Conservation (phyloP, 768 basidiomycete genomes). For the Russula abietina region DNA sequence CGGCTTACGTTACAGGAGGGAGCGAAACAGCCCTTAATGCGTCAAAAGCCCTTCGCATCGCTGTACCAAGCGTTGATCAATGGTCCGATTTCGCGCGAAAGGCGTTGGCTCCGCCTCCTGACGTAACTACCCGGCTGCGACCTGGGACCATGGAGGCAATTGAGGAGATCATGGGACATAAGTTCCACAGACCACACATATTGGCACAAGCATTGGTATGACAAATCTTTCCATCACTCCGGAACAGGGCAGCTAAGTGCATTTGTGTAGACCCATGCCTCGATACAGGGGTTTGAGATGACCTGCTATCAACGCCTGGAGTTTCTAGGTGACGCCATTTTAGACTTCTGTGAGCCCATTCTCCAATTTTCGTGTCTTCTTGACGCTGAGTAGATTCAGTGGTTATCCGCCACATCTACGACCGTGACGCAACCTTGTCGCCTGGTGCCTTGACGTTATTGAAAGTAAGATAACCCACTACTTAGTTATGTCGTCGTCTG, state of each 20-base stretch:
- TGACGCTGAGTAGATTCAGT: conserved; percentile 39
- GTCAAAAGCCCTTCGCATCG: conserved; percentile 58
- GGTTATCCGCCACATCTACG: conserved; percentile 64
- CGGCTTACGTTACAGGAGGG: conserved; percentile 72
- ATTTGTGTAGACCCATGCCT: conserved; percentile 55
- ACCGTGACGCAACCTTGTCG: conserved; percentile 54
- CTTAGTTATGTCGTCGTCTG: not conserved
- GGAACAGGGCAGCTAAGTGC: conserved; percentile 1
- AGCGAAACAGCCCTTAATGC: conserved; percentile 57
- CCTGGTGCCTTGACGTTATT: conserved; percentile 75
- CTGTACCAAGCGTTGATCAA: conserved; percentile 53
- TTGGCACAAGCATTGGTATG: conserved; percentile 69
- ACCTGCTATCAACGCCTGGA: conserved; percentile 71
- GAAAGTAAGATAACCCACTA: conserved; percentile 44
- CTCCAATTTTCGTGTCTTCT: conserved; percentile 8
- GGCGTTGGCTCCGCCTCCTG: conserved; percentile 38
- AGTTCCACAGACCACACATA: conserved; percentile 55
- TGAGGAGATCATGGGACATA: conserved; percentile 57
- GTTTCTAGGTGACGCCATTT: conserved; percentile 80
- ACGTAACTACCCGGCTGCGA: conserved; percentile 41
- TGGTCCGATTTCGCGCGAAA: conserved; percentile 70
- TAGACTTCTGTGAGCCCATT: conserved; percentile 64
- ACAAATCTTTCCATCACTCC: conserved; percentile 9
- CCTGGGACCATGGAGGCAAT: conserved; percentile 49
- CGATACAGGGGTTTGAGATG: conserved; percentile 48